A percentile compares a stretch with the other conserved stretches of the same genome.
These are phyloP conservation scores for Pelargonium fulgidum DNA, from an alignment of 441 rosid species.

Conservation along the genomic window DNA sequence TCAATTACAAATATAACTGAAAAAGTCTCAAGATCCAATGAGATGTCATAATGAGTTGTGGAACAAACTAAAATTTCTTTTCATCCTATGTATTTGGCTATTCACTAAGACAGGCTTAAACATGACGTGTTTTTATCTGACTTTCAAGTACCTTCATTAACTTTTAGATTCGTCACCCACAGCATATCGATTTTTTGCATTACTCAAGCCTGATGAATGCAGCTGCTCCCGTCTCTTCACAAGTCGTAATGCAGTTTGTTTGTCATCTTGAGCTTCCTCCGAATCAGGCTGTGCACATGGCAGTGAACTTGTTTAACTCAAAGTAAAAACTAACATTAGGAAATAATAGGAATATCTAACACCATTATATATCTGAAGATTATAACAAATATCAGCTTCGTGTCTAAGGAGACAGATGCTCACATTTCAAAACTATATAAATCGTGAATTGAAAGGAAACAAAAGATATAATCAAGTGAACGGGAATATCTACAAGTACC, in stretches of 20 bases:
- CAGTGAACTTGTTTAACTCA: neutral
- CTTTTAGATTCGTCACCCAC: constrained; percentile 44
- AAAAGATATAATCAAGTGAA: neutral
- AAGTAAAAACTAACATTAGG: neutral
- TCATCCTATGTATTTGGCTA: too few species aligned
- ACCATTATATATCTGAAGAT: neutral
- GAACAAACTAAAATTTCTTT: too few species aligned
- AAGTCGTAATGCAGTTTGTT: constrained; percentile 48
- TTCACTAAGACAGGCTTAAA: too few species aligned
- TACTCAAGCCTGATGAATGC: constrained; percentile 48
- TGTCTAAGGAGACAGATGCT: neutral
- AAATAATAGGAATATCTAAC: too few species aligned
- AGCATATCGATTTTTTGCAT: constrained; percentile 34
- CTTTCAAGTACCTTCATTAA: constrained; percentile 22
- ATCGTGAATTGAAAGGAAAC: neutral
- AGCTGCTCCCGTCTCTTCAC: constrained; percentile 68
- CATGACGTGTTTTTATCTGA: too few species aligned
- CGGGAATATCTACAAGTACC: constrained; percentile 26
- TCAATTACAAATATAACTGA: too few species aligned
- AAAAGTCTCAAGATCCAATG: too few species aligned
- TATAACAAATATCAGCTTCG: neutral
- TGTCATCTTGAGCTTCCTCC: constrained; percentile 54
- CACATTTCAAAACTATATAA: neutral
- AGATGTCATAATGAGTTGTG: too few species aligned
- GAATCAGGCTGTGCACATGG: constrained; percentile 42